Conservation (phyloP, 768 basidiomycete genomes). For the Leucocoprinus sp. region DNA sequence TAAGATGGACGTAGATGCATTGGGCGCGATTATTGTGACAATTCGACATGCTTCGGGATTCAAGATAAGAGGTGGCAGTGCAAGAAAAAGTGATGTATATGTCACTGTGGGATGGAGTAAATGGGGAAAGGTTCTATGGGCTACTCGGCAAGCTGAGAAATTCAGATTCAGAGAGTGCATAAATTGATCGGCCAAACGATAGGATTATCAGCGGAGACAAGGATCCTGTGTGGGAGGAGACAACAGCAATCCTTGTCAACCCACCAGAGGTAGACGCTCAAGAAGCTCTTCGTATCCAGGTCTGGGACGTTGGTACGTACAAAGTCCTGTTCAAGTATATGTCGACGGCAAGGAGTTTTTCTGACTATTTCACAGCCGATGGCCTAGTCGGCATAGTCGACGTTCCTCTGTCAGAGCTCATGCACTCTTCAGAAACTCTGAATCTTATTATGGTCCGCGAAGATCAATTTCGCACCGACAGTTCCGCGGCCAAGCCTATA, state of each 20-base stretch:
- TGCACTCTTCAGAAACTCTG: conserved; percentile 25
- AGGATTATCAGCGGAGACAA: conserved; percentile 57
- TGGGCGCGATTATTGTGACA: conserved; percentile 60
- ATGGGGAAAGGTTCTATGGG: conserved; percentile 58
- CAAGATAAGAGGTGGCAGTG: conserved; percentile 22
- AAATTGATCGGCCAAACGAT: background rate
- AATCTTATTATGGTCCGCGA: conserved; percentile 40
- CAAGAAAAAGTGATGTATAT: conserved; percentile 42
- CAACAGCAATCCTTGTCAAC: conserved; percentile 50
- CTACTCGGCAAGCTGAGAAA: conserved; percentile 35
- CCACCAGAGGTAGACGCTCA: conserved; percentile 58
- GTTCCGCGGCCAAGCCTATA: conserved; percentile 19
- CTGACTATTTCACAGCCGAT: conserved; percentile 36
- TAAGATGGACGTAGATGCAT: conserved; percentile 55
- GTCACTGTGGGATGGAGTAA: conserved; percentile 60
- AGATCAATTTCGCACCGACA: conserved; percentile 33
- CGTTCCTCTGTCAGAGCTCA: conserved; percentile 28
- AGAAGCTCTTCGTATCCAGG: conserved; percentile 54
- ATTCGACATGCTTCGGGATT: conserved; percentile 54
- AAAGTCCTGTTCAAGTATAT: background rate
- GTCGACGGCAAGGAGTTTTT: background rate
- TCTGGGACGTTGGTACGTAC: conserved; percentile 61
- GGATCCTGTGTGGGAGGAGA: conserved; percentile 67
- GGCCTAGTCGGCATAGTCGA: conserved; percentile 44
- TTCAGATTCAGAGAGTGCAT: background rate